phyloP scores from a whole-genome alignment of 73 alveolate genomes.

The Stentor roeselii region DNA sequence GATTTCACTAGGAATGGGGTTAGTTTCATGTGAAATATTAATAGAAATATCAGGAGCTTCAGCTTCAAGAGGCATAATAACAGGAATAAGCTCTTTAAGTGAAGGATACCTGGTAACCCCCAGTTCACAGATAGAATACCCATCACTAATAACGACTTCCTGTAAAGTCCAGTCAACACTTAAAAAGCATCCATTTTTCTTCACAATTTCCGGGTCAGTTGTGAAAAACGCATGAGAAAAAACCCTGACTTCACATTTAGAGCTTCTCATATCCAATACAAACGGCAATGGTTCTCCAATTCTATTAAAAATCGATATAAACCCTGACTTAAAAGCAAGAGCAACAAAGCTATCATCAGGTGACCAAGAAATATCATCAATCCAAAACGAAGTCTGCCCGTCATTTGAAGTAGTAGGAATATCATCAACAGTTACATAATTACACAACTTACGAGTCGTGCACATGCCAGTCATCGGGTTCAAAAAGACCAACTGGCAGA shows the following conservation, averaged over 20 bases:
- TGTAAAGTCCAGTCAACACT: constrained; percentile 11
- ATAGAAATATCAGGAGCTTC: constrained; percentile 16
- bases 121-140: background rate
- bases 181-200: background rate
- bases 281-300: background rate
- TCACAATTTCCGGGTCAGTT: constrained; percentile 8
- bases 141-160: constrained; percentile 4
- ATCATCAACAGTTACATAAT: constrained; percentile 23
- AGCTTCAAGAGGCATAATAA: background rate
- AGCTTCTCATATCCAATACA: background rate
- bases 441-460: background rate
- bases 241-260: background rate
- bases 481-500: constrained; percentile 1
- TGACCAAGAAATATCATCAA: constrained; percentile 19
- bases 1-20: constrained; percentile 14
- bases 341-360: constrained; percentile 17
- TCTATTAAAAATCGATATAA: background rate
- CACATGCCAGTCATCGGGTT: background rate
- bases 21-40: constrained; percentile 20
- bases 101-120: background rate
- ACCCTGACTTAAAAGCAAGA: background rate
- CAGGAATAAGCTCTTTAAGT: background rate
- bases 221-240: constrained; percentile 5
- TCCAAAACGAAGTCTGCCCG: constrained; percentile 26
- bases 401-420: constrained; percentile 15